Evolutionary conservation across 177 flowering plant species (phyloP), one percentile per base, ranked within the genome.

Genomic region (Vitis hybrid): DNA sequence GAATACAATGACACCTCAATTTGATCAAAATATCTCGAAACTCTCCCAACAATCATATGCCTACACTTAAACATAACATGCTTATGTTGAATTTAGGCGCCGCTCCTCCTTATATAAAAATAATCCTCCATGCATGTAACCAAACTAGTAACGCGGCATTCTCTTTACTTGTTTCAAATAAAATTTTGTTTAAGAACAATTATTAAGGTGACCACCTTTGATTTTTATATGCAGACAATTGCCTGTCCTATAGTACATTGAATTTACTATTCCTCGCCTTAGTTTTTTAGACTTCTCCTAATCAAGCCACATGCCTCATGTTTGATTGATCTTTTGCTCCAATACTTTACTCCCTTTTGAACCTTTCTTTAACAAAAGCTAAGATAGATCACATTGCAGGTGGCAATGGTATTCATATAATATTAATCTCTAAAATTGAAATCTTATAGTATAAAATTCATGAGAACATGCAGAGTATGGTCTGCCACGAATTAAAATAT

Each of bases 221-320:
- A 32, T 56, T 66, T 13, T 55, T 35, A 55, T 55, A 15, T 2
- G 11, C 1, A 58, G n/a, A 30, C 8, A 57, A 64, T 14, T 56
- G 6, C 15, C 58, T 56, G 74, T 57, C 62, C 56, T 19, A 14
- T 71, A 56, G 74, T 71, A 46, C 68, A 63, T 55, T 73, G 72
- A 73, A 62, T 73, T 62, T 56, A 66, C 21, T 15, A 62, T 62
- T 69, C 15, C 35, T 57, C 1, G 60, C 40, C 51, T 52, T 52
- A n/a, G 10, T 24, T 56, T 69, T 58, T 27, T 16, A 59, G 73
- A 69, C 66, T 60, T 54, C 56, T 69, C 19, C 66, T 70, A 70
- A 65, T 74, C 73, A 40, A 55, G 30, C 62, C 77, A 70, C 77
- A 74, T 70, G 77, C 70, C 48, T 56, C 73, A 56, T 68, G 76